Evolutionary conservation across 2,329 filamentous ascomycete genomes (phyloP).

Genomic region (Paracamarosporium sp.): DNA sequence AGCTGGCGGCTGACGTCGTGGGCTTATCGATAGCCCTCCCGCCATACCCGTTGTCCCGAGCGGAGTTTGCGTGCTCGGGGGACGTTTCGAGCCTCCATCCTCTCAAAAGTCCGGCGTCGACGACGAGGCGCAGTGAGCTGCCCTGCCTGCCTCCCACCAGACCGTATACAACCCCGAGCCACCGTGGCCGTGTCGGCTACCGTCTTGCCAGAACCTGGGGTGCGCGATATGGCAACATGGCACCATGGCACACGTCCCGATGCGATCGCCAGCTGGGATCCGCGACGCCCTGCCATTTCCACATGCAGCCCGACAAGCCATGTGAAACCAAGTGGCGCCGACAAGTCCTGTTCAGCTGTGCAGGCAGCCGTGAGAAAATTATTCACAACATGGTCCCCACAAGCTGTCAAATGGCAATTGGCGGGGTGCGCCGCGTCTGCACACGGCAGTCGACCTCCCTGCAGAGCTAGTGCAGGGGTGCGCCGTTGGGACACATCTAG

Average conservation of each 20-base stretch:
- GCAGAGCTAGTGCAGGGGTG: slow-evolving; percentile 1
- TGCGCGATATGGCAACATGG: too few species aligned
- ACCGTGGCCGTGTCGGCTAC: slow-evolving; percentile 1
- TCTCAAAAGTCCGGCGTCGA: not conserved
- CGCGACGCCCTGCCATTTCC: not conserved
- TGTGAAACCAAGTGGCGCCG: not conserved
- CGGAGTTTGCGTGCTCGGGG: not conserved
- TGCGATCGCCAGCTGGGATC: not conserved
- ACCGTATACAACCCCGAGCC: not conserved
- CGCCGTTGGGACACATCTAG: not conserved
- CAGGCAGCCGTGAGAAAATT: not conserved
- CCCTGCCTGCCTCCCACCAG: not conserved
- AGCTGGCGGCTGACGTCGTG: slow-evolving; percentile 22
- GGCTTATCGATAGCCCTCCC: slow-evolving; percentile 9
- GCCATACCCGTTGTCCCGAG: not conserved
- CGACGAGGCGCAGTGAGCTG: not conserved
- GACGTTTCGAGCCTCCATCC: not conserved
- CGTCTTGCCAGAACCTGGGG: not conserved
- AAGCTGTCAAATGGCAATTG: not conserved
- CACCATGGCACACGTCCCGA: too few species aligned
- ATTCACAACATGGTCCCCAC: not conserved
- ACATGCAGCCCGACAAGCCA: not conserved
- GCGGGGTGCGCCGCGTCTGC: not conserved
- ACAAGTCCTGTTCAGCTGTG: not conserved
- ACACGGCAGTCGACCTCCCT: too few species aligned